Evolutionary conservation across 2,329 filamentous ascomycete species (phyloP), one percentile per base, ranked within the genome.

Genomic region (Bisporella sp.): DNA sequence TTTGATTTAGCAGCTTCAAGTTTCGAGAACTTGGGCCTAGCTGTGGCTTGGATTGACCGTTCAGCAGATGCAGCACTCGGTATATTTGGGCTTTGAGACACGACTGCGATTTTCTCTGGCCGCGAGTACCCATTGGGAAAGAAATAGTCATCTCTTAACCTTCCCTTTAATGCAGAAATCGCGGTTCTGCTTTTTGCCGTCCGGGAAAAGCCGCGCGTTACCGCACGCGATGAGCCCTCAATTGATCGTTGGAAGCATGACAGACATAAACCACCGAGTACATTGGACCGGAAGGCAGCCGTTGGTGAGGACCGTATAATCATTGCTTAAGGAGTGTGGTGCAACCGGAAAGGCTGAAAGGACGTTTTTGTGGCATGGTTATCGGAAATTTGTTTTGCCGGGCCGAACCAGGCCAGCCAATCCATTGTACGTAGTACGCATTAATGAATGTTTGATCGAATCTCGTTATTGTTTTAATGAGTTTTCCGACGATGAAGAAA

Each of bases 271-370:
- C 54, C 57, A 53, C 50, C 47, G 48, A 60, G 53, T 49, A 55
- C 56, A 60, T 59, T 58, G 54, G 50, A 49, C 54, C 55, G 49
- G 42, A 59, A 54, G 42, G 55, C 56, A 51, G 50, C 55, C 47
- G 49, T 42, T 46, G 58, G 47, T 35, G 59, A 50, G 39, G 46
- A 62, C 59, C 60, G 57, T 59, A 63, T 54, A 59, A 64, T 63
- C 62, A 64, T 64, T 52, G 57, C 58, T 59, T 32, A 21, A 21
- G 21, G 21, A 21, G 21, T 21, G 21, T 21, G 21, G 21, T 21
- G 21, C 21, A 3, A 3, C 3, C 2, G 21, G 21, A 21, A 2
- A 3, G 21, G 2, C 21, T 21, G 21, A 21, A 21, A 21, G 21
- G 21, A 21, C 21, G 21, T 21, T 21, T 21, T 21, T 21, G 21